These are phyloP conservation scores for Trametes meyenii DNA, from an alignment of 768 basidiomycete genomes.

Conservation along the genomic window DNA sequence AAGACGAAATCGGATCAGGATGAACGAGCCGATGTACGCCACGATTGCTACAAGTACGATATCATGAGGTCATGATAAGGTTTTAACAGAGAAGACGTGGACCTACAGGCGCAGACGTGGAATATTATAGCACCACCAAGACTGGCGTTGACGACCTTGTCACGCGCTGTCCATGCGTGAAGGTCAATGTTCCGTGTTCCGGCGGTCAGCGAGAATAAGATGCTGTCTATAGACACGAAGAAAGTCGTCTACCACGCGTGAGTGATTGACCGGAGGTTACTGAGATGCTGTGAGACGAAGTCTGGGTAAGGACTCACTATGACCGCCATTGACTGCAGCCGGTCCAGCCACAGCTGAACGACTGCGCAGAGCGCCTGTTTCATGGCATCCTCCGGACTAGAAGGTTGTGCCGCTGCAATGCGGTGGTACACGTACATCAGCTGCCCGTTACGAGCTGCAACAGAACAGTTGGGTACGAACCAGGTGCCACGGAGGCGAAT, in stretches of 20 bases:
- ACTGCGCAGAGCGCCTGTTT: conserved; percentile 32
- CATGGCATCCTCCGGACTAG: conserved; percentile 12
- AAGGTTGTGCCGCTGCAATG: background rate
- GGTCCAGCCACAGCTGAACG: conserved; percentile 61
- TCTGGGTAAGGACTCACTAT: conserved; percentile 44
- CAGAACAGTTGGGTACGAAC: background rate
- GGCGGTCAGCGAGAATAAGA: conserved; percentile 41
- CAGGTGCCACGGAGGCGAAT: background rate
- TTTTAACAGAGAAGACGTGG: background rate
- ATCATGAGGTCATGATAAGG: too few relatives aligned
- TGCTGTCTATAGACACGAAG: conserved; percentile 61
- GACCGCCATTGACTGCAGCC: conserved; percentile 59
- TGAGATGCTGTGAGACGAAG: background rate
- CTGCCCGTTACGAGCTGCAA: background rate
- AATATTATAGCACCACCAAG: conserved; percentile 33
- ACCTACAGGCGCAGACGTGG: conserved; percentile 54
- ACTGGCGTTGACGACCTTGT: conserved; percentile 25
- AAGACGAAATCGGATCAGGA: conserved; percentile 57
- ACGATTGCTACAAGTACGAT: conserved; percentile 38
- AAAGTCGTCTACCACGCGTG: conserved; percentile 53
- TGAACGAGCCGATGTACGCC: conserved; percentile 58
- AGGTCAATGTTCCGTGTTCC: conserved; percentile 32
- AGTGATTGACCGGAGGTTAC: background rate
- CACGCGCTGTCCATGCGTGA: conserved; percentile 19
- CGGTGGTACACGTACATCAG: background rate